Conservation (phyloP, 805 yeast genomes). For the Candida maris region DNA sequence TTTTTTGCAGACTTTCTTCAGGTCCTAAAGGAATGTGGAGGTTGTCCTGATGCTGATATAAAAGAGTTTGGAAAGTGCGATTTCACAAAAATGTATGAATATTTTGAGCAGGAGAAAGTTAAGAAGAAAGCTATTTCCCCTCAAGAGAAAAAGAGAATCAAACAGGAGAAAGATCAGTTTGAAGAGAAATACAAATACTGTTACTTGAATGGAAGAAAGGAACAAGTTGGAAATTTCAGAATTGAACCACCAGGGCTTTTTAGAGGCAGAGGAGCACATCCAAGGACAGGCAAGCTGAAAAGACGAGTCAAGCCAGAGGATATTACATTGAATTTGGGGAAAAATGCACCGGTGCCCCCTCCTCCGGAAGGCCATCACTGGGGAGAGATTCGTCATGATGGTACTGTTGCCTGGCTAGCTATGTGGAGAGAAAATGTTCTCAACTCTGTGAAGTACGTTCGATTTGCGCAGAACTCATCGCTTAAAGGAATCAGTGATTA, state of each 20-base stretch:
- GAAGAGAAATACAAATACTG: constrained; percentile 86
- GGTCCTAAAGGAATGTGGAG: constrained; percentile 70
- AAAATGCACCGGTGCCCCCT: constrained; percentile 66
- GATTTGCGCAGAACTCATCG: constrained; percentile 87
- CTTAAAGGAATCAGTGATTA: constrained; percentile 87
- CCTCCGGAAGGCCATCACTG: constrained; percentile 87
- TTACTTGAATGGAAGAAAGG: constrained; percentile 78
- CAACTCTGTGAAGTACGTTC: constrained; percentile 78
- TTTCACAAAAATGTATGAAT: constrained; percentile 66
- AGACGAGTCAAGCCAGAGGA: constrained; percentile 87
- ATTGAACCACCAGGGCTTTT: constrained; percentile 96
- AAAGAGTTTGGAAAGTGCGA: constrained; percentile 67
- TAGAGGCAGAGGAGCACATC: constrained; percentile 96
- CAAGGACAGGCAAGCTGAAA: constrained; percentile 89
- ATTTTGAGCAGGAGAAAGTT: constrained; percentile 66
- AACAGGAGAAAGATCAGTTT: constrained; percentile 64
- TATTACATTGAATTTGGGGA: constrained; percentile 76
- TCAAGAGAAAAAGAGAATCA: constrained; percentile 72
- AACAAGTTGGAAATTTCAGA: constrained; percentile 89
- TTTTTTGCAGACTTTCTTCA: constrained; percentile 75
- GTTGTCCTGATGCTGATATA: constrained; percentile 48
- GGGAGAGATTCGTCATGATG: constrained; percentile 88
- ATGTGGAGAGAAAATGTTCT: constrained; percentile 95
- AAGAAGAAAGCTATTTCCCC: constrained; percentile 65
- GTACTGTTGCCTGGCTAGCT: constrained; percentile 92